phyloP scores from a whole-genome alignment of 2,329 filamentous ascomycete genomes.

The Cyanodermella asteris region DNA sequence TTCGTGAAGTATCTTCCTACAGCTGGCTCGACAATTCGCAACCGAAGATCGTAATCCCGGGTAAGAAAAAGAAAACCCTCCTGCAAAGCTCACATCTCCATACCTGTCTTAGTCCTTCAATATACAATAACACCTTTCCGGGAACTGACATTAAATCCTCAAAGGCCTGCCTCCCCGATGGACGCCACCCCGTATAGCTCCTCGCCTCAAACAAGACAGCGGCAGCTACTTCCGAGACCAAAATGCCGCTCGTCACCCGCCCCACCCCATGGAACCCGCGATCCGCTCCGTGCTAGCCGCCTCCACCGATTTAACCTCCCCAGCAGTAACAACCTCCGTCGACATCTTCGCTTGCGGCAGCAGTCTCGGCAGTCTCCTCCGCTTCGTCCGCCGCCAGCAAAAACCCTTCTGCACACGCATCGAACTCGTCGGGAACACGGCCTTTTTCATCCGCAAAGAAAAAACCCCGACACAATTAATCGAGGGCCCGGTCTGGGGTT shows the following conservation, averaged over 20 bases:
- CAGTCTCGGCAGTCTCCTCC: constrained; percentile 37
- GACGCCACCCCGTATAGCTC: constrained; percentile 19
- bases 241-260: constrained; percentile 14
- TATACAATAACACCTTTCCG: constrained; percentile 2
- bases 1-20: too few species aligned
- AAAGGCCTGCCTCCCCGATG: constrained; percentile 29
- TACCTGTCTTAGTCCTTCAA: background rate
- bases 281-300: constrained; percentile 20
- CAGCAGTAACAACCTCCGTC: constrained; percentile 13
- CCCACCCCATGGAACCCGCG: constrained; percentile 23
- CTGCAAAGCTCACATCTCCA: background rate
- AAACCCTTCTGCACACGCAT: constrained; percentile 12
- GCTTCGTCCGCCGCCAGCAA: constrained; percentile 4
- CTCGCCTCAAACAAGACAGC: constrained; percentile 20
- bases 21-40: constrained; percentile 23
- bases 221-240: constrained; percentile 25
- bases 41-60: constrained; percentile 24
- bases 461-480: constrained; percentile 37
- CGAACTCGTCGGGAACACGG: constrained; percentile 31
- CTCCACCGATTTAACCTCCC: constrained; percentile 15
- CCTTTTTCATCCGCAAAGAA: constrained; percentile 42
- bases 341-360: constrained; percentile 40
- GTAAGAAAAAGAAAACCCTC: constrained; percentile 11
- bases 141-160: constrained; percentile 1
- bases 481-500: constrained; percentile 32